These are phyloP conservation scores for Podaxis sp. DNA, from an alignment of 768 basidiomycete species.

Conservation along the genomic window DNA sequence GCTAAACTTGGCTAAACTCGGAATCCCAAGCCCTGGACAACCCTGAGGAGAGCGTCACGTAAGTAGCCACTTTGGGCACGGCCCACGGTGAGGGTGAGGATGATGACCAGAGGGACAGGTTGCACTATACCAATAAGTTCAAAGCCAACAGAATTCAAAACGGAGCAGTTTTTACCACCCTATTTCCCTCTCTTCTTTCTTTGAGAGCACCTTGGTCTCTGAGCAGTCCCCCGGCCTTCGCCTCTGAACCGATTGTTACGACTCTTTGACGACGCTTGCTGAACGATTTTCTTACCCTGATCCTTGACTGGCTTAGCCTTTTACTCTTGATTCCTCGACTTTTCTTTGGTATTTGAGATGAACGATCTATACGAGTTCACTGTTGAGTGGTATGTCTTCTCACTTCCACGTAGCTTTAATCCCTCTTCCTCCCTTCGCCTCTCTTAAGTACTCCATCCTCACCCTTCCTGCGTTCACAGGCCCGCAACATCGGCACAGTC, in stretches of 20 bases:
- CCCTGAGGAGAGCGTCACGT: neutral
- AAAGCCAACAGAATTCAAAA: neutral
- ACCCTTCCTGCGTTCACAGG: constrained; percentile 34
- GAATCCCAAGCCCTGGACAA: neutral
- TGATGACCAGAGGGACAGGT: neutral
- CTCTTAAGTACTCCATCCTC: neutral
- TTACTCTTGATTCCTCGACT: neutral
- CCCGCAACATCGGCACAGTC: constrained; percentile 48
- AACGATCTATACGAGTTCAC: constrained; percentile 44
- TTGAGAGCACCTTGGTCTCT: neutral
- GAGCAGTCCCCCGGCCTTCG: neutral
- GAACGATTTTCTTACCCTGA: neutral
- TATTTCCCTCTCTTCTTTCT: neutral
- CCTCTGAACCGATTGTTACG: neutral
- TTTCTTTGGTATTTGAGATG: constrained; percentile 16
- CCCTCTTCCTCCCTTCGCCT: neutral
- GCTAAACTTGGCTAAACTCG: neutral
- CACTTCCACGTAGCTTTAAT: neutral
- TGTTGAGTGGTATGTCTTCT: constrained; percentile 43
- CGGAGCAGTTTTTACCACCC: neutral
- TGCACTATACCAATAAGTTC: too few species aligned
- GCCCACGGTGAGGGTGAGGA: too few species aligned
- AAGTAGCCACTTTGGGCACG: neutral
- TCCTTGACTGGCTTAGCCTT: neutral
- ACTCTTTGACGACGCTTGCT: neutral